A percentile compares a stretch with the other conserved stretches of the same genome.
phyloP scores from a whole-genome alignment of 352 stramenopile genomes.

The Elongisporangium prolatum region DNA sequence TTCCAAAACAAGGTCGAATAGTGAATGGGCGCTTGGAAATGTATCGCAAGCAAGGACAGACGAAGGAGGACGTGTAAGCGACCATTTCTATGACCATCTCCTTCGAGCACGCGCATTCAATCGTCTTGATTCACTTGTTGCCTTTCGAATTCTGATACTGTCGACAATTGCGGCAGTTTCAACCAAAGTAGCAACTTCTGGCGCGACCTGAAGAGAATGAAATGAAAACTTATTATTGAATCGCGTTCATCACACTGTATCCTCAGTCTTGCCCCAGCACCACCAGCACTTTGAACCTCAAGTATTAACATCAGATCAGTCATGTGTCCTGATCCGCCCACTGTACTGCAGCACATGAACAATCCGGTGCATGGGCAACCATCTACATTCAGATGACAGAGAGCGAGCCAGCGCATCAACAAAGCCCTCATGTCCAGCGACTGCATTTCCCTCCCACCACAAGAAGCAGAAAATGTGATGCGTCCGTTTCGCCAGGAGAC shows the following conservation, averaged over 20 bases:
- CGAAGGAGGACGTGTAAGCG: background rate
- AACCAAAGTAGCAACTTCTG: background rate
- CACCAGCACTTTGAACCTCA: background rate
- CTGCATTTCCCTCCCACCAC: background rate
- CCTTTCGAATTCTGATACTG: background rate
- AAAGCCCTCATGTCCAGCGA: background rate
- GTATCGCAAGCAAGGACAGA: background rate
- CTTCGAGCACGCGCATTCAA: background rate
- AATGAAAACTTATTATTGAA: too few relatives aligned
- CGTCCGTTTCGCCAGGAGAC: background rate
- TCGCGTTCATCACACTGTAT: too few relatives aligned
- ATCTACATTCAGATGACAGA: background rate
- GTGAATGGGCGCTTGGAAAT: background rate
- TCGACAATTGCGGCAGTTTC: background rate
- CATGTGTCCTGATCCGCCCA: background rate
- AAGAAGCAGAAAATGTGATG: background rate
- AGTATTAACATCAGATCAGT: background rate
- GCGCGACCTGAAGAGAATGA: too few relatives aligned
- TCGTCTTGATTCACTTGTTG: background rate
- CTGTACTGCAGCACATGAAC: background rate
- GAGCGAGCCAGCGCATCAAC: background rate
- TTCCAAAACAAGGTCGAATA: background rate
- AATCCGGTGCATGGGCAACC: background rate
- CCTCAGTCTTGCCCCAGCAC: background rate
- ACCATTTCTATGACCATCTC: background rate